These are phyloP conservation scores for Pichia phayaonensis DNA, from an alignment of 805 yeast species.

Conservation along the genomic window DNA sequence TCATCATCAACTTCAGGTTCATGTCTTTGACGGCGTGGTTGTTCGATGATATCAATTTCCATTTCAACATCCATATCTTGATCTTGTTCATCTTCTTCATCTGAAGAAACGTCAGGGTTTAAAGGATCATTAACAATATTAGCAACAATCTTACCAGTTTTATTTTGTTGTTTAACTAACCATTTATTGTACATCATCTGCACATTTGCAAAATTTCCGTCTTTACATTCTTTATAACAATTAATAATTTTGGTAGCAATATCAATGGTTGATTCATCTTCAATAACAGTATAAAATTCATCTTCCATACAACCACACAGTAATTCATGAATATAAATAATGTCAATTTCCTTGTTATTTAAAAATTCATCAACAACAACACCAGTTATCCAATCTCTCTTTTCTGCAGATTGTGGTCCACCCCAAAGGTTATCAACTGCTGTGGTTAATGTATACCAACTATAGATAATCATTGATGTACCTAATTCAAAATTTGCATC, in stretches of 20 bases:
- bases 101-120: constrained; percentile 49
- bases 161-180: constrained; percentile 42
- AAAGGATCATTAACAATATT: constrained; percentile 51
- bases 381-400: constrained; percentile 92
- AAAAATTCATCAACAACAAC: constrained; percentile 71
- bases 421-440: constrained; percentile 97
- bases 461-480: constrained; percentile 80
- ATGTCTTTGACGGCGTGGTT: constrained; percentile 30
- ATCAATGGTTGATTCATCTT: constrained; percentile 78
- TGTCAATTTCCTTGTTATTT: constrained; percentile 57
- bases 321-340: constrained; percentile 76
- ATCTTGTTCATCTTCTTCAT: constrained; percentile 36
- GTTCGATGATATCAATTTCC: constrained; percentile 29
- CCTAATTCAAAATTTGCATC: constrained; percentile 90
- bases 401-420: constrained; percentile 83
- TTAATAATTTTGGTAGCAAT: constrained; percentile 62
- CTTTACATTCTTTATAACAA: constrained; percentile 56
- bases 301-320: constrained; percentile 86
- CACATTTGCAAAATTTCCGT: constrained; percentile 44
- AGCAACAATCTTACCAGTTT: constrained; percentile 31
- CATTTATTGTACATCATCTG: constrained; percentile 55
- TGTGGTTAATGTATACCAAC: constrained; percentile 80
- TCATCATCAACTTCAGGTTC: constrained; percentile 86
- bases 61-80: constrained; percentile 30
- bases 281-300: constrained; percentile 84